Evolutionary conservation across 2,329 filamentous ascomycete species (phyloP), one percentile per base, ranked within the genome.

Genomic region (Sclerotinia nivalis): DNA sequence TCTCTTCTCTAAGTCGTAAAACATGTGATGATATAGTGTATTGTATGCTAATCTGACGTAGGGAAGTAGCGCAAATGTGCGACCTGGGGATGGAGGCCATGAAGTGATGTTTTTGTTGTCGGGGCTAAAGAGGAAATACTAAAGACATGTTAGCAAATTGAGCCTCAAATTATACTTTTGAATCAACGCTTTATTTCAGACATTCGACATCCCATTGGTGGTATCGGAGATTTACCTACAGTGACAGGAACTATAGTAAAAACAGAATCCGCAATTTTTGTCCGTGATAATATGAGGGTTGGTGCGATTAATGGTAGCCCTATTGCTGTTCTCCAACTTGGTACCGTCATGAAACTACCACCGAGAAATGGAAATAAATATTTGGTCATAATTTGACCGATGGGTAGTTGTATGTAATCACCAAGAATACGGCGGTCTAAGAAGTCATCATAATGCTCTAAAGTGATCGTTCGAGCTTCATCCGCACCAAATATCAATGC

Each of bases 291-390:
- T 15, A 93, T 83, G 12, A 94, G 83, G 2, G 88, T 84, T 15
- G 90, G 83, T 0, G 88, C 90, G 70, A 94, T 91, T 9, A 92
- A 81, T 1, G 90, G 88, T 4, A 93, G 79, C 2, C 89, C 89
- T 40, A 90, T 74, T 70, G 74, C 75, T 10, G 74, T 37, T 52
- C 69, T 72, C 72, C 71, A 74, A 54, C 72, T 71, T 45, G 64
- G 47, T 22, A 72, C 34, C 9, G 47, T 45, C 54, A 69, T 68
- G 13, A 66, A 52, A 13, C 62, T 68, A 9, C 76, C 74, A 25
- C 61, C 61, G 20, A 77, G 72, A 55, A 78, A 77, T 22, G 75
- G 76, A 73, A 75, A 72, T n/a, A 72, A 67, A 43, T 61, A 65
- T 25, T 54, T 65, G 1, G 67, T 43, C 18, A 49, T 40, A 22